Evolutionary conservation across 2,329 filamentous ascomycete species (phyloP).

Genomic region (Alternaria ventricosa): DNA sequence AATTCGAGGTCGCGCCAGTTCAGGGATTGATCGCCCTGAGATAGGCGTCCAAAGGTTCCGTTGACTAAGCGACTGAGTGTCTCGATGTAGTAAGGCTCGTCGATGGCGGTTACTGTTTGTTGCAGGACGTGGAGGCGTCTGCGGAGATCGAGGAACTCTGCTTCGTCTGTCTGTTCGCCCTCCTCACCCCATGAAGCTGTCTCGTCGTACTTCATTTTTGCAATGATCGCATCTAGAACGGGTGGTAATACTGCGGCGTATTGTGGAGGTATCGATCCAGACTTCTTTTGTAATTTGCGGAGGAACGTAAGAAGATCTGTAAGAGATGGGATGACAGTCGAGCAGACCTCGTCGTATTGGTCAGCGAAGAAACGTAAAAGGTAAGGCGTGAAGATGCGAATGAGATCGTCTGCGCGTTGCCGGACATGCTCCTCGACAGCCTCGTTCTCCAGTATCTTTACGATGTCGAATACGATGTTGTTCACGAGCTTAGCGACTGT

Average conservation of each 20-base stretch:
- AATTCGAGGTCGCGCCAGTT: slow-evolving; percentile 96
- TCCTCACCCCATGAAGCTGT: slow-evolving; percentile 92
- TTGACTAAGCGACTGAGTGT: slow-evolving; percentile 87
- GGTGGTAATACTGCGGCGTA: slow-evolving; percentile 85
- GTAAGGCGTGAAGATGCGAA: slow-evolving; percentile 84
- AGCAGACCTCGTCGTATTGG: slow-evolving; percentile 98
- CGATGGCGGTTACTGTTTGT: slow-evolving; percentile 88
- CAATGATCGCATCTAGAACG: slow-evolving; percentile 88
- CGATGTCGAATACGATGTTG: slow-evolving; percentile 83
- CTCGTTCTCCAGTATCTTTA: slow-evolving; percentile 81
- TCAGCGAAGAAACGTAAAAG: slow-evolving; percentile 95
- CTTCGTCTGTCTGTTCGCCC: slow-evolving; percentile 94
- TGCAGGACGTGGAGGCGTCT: slow-evolving; percentile 90
- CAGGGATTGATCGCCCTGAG: slow-evolving; percentile 72
- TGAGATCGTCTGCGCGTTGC: slow-evolving; percentile 77
- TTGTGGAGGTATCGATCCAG: slow-evolving; percentile 69
- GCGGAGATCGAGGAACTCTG: slow-evolving; percentile 93
- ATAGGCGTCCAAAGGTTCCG: slow-evolving; percentile 81
- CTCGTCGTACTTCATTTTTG: slow-evolving; percentile 97
- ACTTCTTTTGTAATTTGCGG: slow-evolving; percentile 74
- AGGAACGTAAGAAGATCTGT: slow-evolving; percentile 92
- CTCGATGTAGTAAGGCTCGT: slow-evolving; percentile 87
- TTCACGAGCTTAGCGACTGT: slow-evolving; percentile 96
- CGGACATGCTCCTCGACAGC: slow-evolving; percentile 67
- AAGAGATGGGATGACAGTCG: slow-evolving; percentile 89